Conservation (phyloP, 306 rosid species). For the Sesbania bispinosa region DNA sequence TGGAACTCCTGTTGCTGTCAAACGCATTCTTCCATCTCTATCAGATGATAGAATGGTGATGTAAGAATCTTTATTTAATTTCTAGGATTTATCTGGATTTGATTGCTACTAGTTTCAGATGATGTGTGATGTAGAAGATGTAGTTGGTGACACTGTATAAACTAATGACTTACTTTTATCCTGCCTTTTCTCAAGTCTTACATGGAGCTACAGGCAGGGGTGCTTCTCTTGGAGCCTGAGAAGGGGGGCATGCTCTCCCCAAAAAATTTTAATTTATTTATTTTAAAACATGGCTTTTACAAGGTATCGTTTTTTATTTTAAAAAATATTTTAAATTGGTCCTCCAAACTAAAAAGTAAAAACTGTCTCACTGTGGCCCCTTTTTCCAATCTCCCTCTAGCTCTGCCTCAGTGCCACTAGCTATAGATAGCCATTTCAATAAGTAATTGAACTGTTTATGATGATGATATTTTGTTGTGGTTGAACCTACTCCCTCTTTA, state of each 20-base stretch:
- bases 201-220: neutral
- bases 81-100: neutral
- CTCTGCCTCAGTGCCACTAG: too few species aligned
- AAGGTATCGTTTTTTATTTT: neutral
- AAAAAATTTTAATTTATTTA: neutral
- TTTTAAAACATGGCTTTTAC: neutral
- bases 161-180: neutral
- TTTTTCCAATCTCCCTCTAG: neutral
- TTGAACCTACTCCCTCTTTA: neutral
- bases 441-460: neutral
- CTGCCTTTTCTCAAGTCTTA: neutral
- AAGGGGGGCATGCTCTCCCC: neutral
- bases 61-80: constrained; percentile 44
- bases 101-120: neutral
- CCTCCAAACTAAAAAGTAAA: neutral
- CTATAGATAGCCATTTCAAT: constrained; percentile 9
- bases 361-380: neutral
- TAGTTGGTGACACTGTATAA: neutral
- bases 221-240: neutral
- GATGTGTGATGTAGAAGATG: neutral
- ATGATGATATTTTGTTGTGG: neutral
- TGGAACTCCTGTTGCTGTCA: constrained; percentile 92
- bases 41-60: constrained; percentile 91
- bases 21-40: constrained; percentile 88
- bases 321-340: neutral